Evolutionary conservation across 768 basidiomycete genomes (phyloP), one percentile per base, ranked within the genome.

Genomic region (Kwoniella bestiolae): DNA sequence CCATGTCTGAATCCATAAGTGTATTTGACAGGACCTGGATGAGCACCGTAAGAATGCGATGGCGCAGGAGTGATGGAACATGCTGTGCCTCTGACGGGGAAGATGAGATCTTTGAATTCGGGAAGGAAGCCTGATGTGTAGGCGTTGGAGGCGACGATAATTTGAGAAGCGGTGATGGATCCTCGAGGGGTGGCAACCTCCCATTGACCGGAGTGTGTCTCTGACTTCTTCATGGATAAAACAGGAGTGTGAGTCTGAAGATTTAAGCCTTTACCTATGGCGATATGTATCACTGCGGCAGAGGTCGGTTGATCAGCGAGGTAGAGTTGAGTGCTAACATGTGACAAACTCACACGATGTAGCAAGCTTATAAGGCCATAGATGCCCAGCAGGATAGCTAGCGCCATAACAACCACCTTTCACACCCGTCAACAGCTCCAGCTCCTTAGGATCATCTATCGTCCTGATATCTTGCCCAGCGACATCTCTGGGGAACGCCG

Each of bases 101-200:
- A 63, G 34, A 77, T 72, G 7, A 65, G 53, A 16, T 47, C 28
- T 47, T 63, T 73, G 50, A 93, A 78, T 60, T 87, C 85, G 0
- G 91, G 90, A 12, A 96, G 83, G 51, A 95, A 85, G 70, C 90
- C 85, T 2, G 88, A 86, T 5, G 89, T 86, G 67, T 94, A 94
- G 0, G 84, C 94, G 71, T 96, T 96, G 12, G 91, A 93, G 0
- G 91, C 91, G 74, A 94, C 90, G 6, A 96, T 82, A 46, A 95
- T 85, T 59, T 87, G 86, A 23, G 83, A 77, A 69, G 89, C 87
- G 3, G 75, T 41, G 32, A 92, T 79, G 0, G 73, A 65, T 0
- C 93, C 92, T 16, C 91, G 85, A 0, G 87, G 84, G 0, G 92
- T 94, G 3, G 74, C 67, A 18, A 90, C 75, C 0, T 75, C 74